Evolutionary conservation across 2,329 filamentous ascomycete genomes (phyloP), one percentile per base, ranked within the genome.

Genomic region (Penicillium sp.): DNA sequence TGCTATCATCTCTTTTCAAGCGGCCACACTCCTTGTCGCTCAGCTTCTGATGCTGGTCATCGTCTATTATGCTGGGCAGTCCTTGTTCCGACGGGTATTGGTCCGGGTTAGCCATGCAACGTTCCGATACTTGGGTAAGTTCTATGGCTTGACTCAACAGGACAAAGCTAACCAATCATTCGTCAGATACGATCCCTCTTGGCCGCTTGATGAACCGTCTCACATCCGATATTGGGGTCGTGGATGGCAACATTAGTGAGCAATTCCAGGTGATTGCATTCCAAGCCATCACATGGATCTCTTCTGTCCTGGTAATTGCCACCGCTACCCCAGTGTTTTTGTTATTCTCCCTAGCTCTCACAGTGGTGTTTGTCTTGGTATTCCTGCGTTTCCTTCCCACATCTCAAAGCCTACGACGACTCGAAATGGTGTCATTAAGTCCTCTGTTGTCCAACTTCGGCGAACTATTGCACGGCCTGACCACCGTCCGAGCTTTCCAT

Each of bases 361-460:
- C 88, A 0, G 63, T 80, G 0, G 77, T 82, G 0, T 96, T 95
- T 66, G 78, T 92, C 0, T 74, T 85, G 61, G 86, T 91, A 55
- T 96, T 96, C 72, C 72, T 85, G 52, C 81, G 81, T 12, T 96
- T 95, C 69, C 77, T 96, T 5, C 91, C 91, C 0, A 86, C 89
- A 0, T 95, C 91, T 0, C 91, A 95, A 65, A 91, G 86, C 55
- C 80, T 96, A 6, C 84, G 91, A 4, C 83, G 91, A 7, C 82
- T 96, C 15, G 91, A 96, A 69, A 96, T 93, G 88, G 87, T 92
- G 0, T 96, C 91, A 1, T 78, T 96, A 0, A 93, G 87, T 10
- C 92, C 92, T 0, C 79, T 97, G 21, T 91, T 97, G 77, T 91
- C 91, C 37, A 96, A 97, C 69, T 96, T 97, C 60, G 91, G 91